Percentiles rank a stretch among this genome's conserved stretches.
Conservation (phyloP, 345 rosid species). For the Brassica nigra region DNA sequence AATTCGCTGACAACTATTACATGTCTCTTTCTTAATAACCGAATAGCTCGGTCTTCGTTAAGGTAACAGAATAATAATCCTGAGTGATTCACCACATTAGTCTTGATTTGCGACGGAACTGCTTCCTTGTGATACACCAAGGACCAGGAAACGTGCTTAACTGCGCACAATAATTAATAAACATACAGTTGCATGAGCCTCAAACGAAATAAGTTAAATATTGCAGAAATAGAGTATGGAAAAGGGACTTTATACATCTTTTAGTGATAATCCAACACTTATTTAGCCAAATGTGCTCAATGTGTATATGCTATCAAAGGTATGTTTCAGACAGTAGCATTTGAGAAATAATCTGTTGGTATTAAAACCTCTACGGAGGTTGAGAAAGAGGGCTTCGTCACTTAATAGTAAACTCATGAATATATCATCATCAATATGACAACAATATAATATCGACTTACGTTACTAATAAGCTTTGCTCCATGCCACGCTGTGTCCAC, state of each 20-base stretch:
- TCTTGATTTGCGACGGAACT: conserved; percentile 62
- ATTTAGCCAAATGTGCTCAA: background rate
- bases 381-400: background rate
- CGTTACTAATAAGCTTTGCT: conserved; percentile 81
- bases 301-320: background rate
- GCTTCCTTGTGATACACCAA: conserved; percentile 84
- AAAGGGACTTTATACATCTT: background rate
- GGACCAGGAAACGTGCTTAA: conserved; percentile 78
- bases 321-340: conserved; percentile 3
- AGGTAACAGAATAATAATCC: background rate
- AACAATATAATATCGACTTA: conserved; percentile 41
- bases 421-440: background rate
- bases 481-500: conserved; percentile 88
- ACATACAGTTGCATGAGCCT: conserved; percentile 1
- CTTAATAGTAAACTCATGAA: background rate
- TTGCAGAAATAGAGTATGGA: background rate
- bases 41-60: background rate
- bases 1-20: background rate
- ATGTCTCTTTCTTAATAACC: background rate
- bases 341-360: background rate
- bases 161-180: conserved; percentile 42
- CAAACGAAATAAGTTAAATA: background rate
- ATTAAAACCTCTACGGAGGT: background rate
- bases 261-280: background rate
- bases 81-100: conserved; percentile 56